These are phyloP conservation scores for Pseudomicrostroma phylloplanum DNA, from an alignment of 1,284 basidiomycete genomes.

Conservation along the genomic window DNA sequence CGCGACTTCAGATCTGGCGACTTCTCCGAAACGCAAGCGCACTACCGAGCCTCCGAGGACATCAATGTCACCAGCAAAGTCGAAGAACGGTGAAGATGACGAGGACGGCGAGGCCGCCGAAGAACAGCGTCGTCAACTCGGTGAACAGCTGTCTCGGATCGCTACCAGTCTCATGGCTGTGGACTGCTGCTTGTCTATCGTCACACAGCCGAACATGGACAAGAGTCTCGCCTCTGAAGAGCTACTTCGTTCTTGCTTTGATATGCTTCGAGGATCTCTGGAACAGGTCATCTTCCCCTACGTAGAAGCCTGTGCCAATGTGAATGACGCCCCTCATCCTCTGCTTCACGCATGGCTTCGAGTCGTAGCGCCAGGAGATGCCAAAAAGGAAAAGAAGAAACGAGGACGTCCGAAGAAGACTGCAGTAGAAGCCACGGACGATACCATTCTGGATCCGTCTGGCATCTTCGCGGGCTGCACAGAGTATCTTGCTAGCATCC, in stretches of 20 bases:
- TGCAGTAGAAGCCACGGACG: slow-evolving; percentile 5
- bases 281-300: slow-evolving; percentile 77
- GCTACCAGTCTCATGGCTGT: slow-evolving; percentile 64
- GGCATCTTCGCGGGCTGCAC: slow-evolving; percentile 24
- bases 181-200: slow-evolving; percentile 70
- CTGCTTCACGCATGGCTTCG: slow-evolving; percentile 49
- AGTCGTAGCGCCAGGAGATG: slow-evolving; percentile 17
- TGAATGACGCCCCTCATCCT: slow-evolving; percentile 32
- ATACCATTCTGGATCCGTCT: slow-evolving; percentile 12
- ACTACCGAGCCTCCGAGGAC: background rate
- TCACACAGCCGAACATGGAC: slow-evolving; percentile 69
- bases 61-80: background rate
- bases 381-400: slow-evolving; percentile 21
- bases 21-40: background rate
- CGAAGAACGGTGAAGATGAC: background rate
- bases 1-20: background rate
- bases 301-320: slow-evolving; percentile 61
- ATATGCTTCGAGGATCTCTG: slow-evolving; percentile 70
- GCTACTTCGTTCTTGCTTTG: slow-evolving; percentile 70
- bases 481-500: slow-evolving; percentile 26
- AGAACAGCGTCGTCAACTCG: slow-evolving; percentile 51
- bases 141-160: slow-evolving; percentile 65
- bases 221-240: slow-evolving; percentile 82
- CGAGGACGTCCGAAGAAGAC: slow-evolving; percentile 21
- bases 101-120: background rate